Conservation (phyloP, 129 eudicot species). For the Flaveria ramosissima region DNA sequence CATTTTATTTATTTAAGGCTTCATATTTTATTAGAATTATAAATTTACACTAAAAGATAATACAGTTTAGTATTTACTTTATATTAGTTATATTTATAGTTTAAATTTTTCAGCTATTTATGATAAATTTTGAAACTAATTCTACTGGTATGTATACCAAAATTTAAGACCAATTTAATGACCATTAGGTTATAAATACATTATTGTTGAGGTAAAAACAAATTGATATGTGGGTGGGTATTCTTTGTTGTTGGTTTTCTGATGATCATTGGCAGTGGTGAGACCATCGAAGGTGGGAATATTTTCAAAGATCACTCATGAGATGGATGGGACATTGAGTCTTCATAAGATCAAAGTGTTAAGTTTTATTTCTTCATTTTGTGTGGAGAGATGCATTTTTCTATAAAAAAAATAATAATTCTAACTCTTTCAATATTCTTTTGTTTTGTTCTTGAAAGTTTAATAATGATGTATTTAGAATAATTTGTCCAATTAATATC, state of each 20-base stretch:
- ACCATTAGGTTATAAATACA: no score
- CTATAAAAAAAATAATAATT: constrained; percentile 15
- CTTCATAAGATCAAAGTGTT: constrained; percentile 32
- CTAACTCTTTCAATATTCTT: constrained; percentile 39
- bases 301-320: constrained; percentile 34
- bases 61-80: no score
- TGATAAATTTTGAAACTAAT: no score
- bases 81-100: no score
- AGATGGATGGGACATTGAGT: constrained; percentile 76
- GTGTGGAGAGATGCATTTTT: constrained; percentile 46
- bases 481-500: constrained; percentile 29
- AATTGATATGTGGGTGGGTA: constrained; percentile 17
- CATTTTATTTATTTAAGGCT: no score
- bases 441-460: constrained; percentile 30
- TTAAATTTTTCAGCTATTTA: no score
- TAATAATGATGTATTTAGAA: constrained; percentile 25
- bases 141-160: no score
- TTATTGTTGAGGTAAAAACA: constrained; percentile 3
- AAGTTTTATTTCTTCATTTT: constrained; percentile 22
- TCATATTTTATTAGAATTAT: no score
- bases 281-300: constrained; percentile 41
- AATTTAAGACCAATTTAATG: no score
- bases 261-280: constrained; percentile 37
- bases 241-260: constrained; percentile 33
- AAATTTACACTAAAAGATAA: no score